Evolutionary conservation across 257 asterid species (phyloP), one percentile per base, ranked within the genome.

Genomic region (Fraxinus excelsior): DNA sequence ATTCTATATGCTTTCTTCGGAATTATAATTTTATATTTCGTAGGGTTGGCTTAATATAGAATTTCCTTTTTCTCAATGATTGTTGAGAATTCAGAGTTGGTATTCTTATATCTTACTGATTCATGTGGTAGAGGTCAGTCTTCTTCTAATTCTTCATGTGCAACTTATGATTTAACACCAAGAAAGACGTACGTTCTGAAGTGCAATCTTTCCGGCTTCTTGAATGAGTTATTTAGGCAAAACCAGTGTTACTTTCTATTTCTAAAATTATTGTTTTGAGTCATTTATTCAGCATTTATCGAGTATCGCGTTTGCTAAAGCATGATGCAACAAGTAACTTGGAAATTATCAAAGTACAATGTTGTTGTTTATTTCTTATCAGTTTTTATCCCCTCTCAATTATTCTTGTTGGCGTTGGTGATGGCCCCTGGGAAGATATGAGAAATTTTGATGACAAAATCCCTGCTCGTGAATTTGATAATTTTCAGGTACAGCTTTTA

Each of bases 381-480:
- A 92, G 97, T 78, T 56, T 62, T 78, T 80, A 88, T 85, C 97
- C 96, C 64, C 92, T 92, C 81, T 92, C 97, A 40, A 89, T 92
- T 82, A 78, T 92, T 87, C 93, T 92, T 77, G 89, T 90, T 84
- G 97, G 97, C 3, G 96, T 92, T 82, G 97, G 97, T 2, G 97
- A 92, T 80, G 97, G 97, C 80, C 97, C 97, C 38, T 92, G 97
- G 97, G 94, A 92, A 71, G 96, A 92, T 80, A 89, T 92, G 97
- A 84, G 80, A 86, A 92, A 78, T 70, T 92, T 92, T 76, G 97
- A 92, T 72, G 97, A 92, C 86, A 90, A 80, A 72, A 87, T 92
- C 83, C 96, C 95, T 82, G 85, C 89, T 68, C 90, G 95, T 13
- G 86, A 84, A 53, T 90, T 91, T 40, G 97, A 92, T 79, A 92